Evolutionary conservation across 2,329 filamentous ascomycete species (phyloP), one percentile per base, ranked within the genome.

Genomic region (Aspergillaceae sp.): DNA sequence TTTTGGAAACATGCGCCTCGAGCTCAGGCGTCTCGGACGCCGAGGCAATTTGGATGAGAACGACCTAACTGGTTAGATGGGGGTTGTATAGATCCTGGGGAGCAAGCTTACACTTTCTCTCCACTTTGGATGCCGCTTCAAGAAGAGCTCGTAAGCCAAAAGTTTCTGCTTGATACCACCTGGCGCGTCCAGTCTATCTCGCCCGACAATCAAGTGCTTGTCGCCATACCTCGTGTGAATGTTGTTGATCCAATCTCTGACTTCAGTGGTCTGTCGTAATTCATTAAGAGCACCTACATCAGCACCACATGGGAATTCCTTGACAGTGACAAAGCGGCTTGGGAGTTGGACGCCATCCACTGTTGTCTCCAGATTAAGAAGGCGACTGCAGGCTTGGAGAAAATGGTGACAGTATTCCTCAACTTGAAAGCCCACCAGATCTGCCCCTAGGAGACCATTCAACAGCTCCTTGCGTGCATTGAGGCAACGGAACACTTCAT

Each of bases 331-430:
- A 57, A 94, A 94, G 5, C 88, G 86, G 56, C 92, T 85, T 46
- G 94, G 87, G 3, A 95, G 74, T 61, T 94, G 86, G 3, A 97
- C 77, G 2, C 90, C 90, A 41, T 94, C 84, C 0, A 82, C 80
- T 0, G 85, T 90, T 0, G 89, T 87, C 65, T 96, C 90, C 1
- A 94, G 84, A 8, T 80, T 83, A 33, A 95, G 75, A 9, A 96
- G 74, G 32, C 91, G 84, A 62, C 87, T 94, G 73, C 90, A 96
- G 0, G 91, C 94, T 67, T 96, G 90, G 42, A 96, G 74, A 67
- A 97, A 97, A 69, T 97, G 92, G 9, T 91, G 82, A 4, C 86
- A 85, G 61, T 97, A 97, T 66, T 97, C 91, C 46, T 84, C 81
- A 27, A 89, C 94, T 69, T 97, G 91, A 69, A 97, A 97, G 1